Evolutionary conservation across 2,329 filamentous ascomycete genomes (phyloP).

Genomic region (Ustilaginoidea virens): DNA sequence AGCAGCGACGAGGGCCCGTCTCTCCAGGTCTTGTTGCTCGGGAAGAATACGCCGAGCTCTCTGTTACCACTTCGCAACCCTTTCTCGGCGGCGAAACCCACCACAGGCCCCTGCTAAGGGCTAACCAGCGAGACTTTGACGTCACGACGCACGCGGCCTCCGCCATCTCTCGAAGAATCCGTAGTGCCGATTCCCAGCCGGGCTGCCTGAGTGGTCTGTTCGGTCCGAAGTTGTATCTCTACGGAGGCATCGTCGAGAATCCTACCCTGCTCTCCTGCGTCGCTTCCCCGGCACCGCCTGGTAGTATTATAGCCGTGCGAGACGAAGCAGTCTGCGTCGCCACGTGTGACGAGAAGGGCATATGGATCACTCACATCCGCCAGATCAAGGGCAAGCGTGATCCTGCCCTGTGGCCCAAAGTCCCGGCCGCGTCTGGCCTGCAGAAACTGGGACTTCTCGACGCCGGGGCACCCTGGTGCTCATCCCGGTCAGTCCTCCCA

Average conservation of each 20-base stretch:
- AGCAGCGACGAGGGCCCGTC: slow-evolving; percentile 3
- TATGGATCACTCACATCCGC: slow-evolving; percentile 26
- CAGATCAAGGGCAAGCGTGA: slow-evolving; percentile 21
- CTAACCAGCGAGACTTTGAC: slow-evolving; percentile 21
- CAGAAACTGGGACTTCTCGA: slow-evolving; percentile 16
- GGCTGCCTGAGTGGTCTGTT: slow-evolving; percentile 22
- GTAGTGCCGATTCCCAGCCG: slow-evolving; percentile 25
- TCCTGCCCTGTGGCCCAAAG: slow-evolving; percentile 23
- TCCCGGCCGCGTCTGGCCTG: slow-evolving; percentile 20
- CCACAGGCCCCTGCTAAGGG: slow-evolving; percentile 22
- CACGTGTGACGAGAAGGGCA: slow-evolving; percentile 21
- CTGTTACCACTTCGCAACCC: slow-evolving; percentile 16
- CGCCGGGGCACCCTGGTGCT: slow-evolving; percentile 7
- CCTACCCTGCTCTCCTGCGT: slow-evolving; percentile 4
- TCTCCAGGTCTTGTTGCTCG: slow-evolving; percentile 12
- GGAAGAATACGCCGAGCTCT: slow-evolving; percentile 12
- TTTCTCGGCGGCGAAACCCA: slow-evolving; percentile 22
- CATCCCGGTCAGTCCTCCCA: slow-evolving; percentile 6
- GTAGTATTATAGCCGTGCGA: slow-evolving; percentile 19
- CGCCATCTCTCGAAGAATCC: slow-evolving; percentile 24
- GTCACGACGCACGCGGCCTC: slow-evolving; percentile 16
- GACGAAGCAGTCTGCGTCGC: slow-evolving; percentile 20
- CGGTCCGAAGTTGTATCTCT: slow-evolving; percentile 21
- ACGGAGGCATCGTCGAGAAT: slow-evolving; percentile 24
- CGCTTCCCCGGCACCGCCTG: slow-evolving; percentile 4